Evolutionary conservation across 768 basidiomycete genomes (phyloP).

Genomic region (Chalciporus piperatus): DNA sequence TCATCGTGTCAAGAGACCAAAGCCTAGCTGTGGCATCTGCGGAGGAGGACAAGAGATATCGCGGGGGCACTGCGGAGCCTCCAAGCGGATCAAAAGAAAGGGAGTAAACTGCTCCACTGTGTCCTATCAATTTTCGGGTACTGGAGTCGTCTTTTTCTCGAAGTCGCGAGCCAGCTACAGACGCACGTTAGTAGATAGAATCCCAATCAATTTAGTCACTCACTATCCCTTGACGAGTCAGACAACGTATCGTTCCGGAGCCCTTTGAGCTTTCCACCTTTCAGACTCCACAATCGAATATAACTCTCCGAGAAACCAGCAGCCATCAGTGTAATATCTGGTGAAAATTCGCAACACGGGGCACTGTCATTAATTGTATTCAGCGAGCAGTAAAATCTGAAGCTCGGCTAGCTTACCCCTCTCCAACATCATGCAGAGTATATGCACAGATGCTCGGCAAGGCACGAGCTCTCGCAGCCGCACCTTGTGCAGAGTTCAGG

Average conservation of each 20-base stretch:
- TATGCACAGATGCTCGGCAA: constrained; percentile 94
- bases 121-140: constrained; percentile 94
- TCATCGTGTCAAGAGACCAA: constrained; percentile 95
- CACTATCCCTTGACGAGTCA: constrained; percentile 67
- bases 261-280: constrained; percentile 83
- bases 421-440: constrained; percentile 91
- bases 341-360: constrained; percentile 85
- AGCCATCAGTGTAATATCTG: constrained; percentile 88
- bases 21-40: constrained; percentile 88
- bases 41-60: constrained; percentile 86
- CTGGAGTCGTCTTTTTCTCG: constrained; percentile 75
- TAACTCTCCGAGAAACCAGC: constrained; percentile 96
- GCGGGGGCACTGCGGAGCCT: constrained; percentile 83
- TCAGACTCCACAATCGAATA: constrained; percentile 91
- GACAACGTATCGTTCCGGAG: constrained; percentile 72
- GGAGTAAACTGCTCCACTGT: constrained; percentile 95
- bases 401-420: constrained; percentile 61
- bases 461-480: constrained; percentile 53
- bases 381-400: constrained; percentile 3
- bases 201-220: constrained; percentile 26
- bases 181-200: neutral
- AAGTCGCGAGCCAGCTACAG: constrained; percentile 58
- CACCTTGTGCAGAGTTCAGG: constrained; percentile 55
- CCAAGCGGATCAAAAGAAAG: constrained; percentile 89
- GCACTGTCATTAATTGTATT: constrained; percentile 45